Base-by-base conservation (phyloP, 441 rosid species). In the Bocquillonia castaneifolia region DNA sequence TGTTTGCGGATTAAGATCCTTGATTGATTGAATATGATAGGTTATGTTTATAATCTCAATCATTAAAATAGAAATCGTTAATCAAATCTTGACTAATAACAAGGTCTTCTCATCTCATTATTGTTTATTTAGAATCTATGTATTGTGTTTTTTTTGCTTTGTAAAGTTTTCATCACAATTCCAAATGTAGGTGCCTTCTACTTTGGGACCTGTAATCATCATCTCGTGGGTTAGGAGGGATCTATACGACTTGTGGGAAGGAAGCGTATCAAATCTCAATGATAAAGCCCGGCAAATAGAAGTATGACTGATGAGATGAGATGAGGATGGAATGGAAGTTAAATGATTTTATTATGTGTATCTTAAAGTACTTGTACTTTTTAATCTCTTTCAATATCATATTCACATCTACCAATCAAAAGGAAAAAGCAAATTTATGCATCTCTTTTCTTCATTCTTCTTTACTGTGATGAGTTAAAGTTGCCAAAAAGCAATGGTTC, bases 241-340 rank as follows among this genome's bases (percentile, higher is more conserved):
- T 26, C 84, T 94, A 39, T 72, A 53, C 0, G 99, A 94, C 77
- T 79, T 94, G 37, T 94, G 99, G 99, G 96, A 91, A 90, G 97
- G 99, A 74, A 71, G 74, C 66, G 15, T 69, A 71, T 77, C 82
- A 1, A 82, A 73, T 76, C 65, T 67, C 63, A 67, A 42, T 28
- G 97, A 94, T 62, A 89, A 88, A 75, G 77, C 75, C 63, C 91
- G 79, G 59, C 86, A 86, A 75, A 78, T 85, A 69, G 96, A 90
- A 74, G 91, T 78, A 31, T 93, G 78, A 88, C n/a, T n/a, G n/a
- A n/a, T n/a, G n/a, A n/a, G n/a, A n/a, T n/a, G n/a, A n/a, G n/a
- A n/a, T n/a, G n/a, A n/a, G n/a, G n/a, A n/a, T 68, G 15, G 18
- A 18, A 60, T 23, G 59, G 71, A 68, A 45, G n/a, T 63, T 76